Percentiles rank a stretch among this genome's conserved stretches.
phyloP scores from a whole-genome alignment of 768 basidiomycete genomes.

The Dictyophora rubrovolvata region DNA sequence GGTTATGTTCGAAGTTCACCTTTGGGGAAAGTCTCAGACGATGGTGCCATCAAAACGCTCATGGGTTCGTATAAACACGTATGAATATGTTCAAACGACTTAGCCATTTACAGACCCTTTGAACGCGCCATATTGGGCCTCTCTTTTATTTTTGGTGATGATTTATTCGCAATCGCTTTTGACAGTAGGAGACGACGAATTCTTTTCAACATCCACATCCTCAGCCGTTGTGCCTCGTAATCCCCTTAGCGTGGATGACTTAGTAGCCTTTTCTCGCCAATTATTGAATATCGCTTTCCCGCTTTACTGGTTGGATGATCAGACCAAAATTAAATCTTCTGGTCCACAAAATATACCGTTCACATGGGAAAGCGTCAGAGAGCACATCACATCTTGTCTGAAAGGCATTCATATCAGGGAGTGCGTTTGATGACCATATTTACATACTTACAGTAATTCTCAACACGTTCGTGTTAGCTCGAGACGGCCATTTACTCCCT shows the following conservation, averaged over 20 bases:
- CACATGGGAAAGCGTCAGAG: slow-evolving; percentile 62
- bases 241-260: slow-evolving; percentile 74
- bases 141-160: slow-evolving; percentile 69
- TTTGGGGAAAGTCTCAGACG: slow-evolving; percentile 46
- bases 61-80: slow-evolving; percentile 25
- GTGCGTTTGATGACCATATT: slow-evolving; percentile 34
- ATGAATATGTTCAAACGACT: neutral
- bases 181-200: slow-evolving; percentile 96
- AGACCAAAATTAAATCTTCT: slow-evolving; percentile 28
- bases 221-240: slow-evolving; percentile 39
- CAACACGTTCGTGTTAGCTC: slow-evolving; percentile 41
- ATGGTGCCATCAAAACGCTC: slow-evolving; percentile 23
- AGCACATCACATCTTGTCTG: slow-evolving; percentile 68
- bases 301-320: slow-evolving; percentile 58
- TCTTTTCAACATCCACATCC: slow-evolving; percentile 46
- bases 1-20: slow-evolving; percentile 49
- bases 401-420: slow-evolving; percentile 81
- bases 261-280: slow-evolving; percentile 62
- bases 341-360: slow-evolving; percentile 32
- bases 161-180: slow-evolving; percentile 76
- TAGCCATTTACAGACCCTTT: slow-evolving; percentile 31
- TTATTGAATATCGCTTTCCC: slow-evolving; percentile 78
- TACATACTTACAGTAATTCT: neutral
- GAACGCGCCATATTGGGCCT: slow-evolving; percentile 44
- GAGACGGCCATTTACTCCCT: slow-evolving; percentile 69